Conservation (phyloP, 139 green algal species). For the Pleodorina starrii region DNA sequence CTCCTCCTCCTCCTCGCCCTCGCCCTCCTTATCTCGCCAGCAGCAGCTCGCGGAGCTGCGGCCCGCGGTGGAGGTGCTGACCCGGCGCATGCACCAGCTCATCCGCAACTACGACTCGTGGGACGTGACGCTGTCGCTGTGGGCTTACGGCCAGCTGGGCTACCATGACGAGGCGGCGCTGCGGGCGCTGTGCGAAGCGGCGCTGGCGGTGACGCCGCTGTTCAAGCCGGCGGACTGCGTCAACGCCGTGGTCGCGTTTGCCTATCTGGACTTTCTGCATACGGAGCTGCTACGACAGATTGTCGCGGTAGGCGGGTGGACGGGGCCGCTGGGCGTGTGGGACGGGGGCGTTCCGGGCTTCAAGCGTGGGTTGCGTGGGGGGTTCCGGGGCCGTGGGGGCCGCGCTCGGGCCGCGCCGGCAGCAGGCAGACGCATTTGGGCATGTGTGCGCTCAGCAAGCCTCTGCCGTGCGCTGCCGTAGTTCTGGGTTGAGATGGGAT, state of each 20-base stretch:
- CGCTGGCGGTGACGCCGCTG: not conserved
- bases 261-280: constrained; percentile 47
- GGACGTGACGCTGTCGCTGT: constrained; percentile 24
- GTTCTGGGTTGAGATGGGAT: too few relatives aligned
- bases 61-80: constrained; percentile 15
- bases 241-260: constrained; percentile 55
- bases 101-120: constrained; percentile 33
- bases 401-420: too few relatives aligned
- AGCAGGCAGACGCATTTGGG: too few relatives aligned
- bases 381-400: too few relatives aligned
- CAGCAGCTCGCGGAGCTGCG: not conserved
- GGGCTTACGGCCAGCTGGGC: constrained; percentile 32
- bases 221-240: constrained; percentile 58
- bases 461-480: too few relatives aligned
- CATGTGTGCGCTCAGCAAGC: too few relatives aligned
- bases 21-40: too few relatives aligned
- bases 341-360: too few relatives aligned
- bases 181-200: constrained; percentile 12
- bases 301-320: not conserved
- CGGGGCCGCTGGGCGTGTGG: not conserved
- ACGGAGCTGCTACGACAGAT: constrained; percentile 51
- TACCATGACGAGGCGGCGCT: constrained; percentile 24
- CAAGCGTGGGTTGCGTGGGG: too few relatives aligned
- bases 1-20: too few relatives aligned
- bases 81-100: constrained; percentile 22